phyloP scores from a whole-genome alignment of 1,284 basidiomycete genomes.

The Fereydounia khargensis region DNA sequence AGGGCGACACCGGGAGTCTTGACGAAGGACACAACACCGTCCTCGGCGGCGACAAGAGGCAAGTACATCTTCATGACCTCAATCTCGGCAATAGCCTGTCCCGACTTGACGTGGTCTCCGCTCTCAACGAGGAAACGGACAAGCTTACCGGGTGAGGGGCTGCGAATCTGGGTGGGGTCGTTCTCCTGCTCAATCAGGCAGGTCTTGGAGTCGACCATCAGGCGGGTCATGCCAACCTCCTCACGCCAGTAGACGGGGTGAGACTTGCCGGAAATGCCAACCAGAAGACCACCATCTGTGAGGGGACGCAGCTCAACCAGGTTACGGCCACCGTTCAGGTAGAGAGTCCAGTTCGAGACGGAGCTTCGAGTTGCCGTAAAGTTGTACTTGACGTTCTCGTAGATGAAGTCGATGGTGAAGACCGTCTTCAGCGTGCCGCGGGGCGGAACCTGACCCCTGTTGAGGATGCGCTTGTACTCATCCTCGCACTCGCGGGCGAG shows the following conservation, averaged over 20 bases:
- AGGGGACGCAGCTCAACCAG: slow-evolving; percentile 65
- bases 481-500: slow-evolving; percentile 83
- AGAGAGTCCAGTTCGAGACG: slow-evolving; percentile 83
- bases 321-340: slow-evolving; percentile 79
- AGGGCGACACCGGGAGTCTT: slow-evolving; percentile 96
- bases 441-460: slow-evolving; percentile 96
- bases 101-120: slow-evolving; percentile 92
- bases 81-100: slow-evolving; percentile 96
- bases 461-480: slow-evolving; percentile 91
- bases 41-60: slow-evolving; percentile 82
- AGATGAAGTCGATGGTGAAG: slow-evolving; percentile 89
- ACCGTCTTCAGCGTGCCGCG: slow-evolving; percentile 94
- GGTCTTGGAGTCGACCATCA: slow-evolving; percentile 92
- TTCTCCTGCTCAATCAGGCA: slow-evolving; percentile 99
- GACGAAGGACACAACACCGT: slow-evolving; percentile 78
- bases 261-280: slow-evolving; percentile 86
- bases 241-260: slow-evolving; percentile 98
- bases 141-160: slow-evolving; percentile 94
- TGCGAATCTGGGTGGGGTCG: slow-evolving; percentile 94
- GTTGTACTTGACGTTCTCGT: slow-evolving; percentile 91
- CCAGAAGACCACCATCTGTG: slow-evolving; percentile 90
- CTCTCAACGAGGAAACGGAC: slow-evolving; percentile 93
- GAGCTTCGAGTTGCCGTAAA: slow-evolving; percentile 94
- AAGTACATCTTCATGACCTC: slow-evolving; percentile 63
- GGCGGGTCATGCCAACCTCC: slow-evolving; percentile 74